phyloP scores from a whole-genome alignment of 176 grass and related monocot species.

The Saccharum officinarum region DNA sequence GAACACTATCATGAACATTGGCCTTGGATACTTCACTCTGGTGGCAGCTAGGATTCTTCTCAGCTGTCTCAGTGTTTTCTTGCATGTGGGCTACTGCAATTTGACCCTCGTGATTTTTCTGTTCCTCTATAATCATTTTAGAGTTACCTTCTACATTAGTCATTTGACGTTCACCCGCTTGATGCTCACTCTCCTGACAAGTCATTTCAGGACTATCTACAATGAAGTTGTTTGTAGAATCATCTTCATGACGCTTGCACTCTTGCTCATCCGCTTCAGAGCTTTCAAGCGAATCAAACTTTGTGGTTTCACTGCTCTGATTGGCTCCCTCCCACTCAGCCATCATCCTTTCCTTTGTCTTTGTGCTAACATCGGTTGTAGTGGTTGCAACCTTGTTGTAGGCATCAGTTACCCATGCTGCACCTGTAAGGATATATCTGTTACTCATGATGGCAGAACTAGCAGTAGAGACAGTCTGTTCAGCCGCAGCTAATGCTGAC shows the following conservation, averaged over 20 bases:
- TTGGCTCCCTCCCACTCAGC: conserved; percentile 41
- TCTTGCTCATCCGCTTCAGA: conserved; percentile 5
- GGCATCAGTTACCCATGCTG: conserved; percentile 75
- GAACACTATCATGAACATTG: background rate
- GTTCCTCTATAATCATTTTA: background rate
- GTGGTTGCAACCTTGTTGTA: conserved; percentile 70
- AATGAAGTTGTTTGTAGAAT: background rate
- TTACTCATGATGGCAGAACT: conserved; percentile 73
- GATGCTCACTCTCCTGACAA: background rate
- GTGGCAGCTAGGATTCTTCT: conserved; percentile 21
- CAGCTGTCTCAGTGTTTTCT: conserved; percentile 2
- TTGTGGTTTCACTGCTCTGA: conserved; percentile 9
- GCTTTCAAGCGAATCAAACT: background rate
- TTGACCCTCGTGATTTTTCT: conserved; percentile 17
- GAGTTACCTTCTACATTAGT: background rate
- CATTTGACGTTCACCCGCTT: conserved; percentile 11
- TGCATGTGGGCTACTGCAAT: background rate
- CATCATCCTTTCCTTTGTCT: conserved; percentile 50
- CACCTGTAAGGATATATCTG: conserved; percentile 65
- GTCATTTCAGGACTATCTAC: conserved; percentile 9
- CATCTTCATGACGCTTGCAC: conserved; percentile 31
- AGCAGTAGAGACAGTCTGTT: conserved; percentile 72
- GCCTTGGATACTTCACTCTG: conserved; percentile 10
- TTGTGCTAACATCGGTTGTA: conserved; percentile 33
- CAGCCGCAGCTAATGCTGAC: conserved; percentile 64